These are phyloP conservation scores for Suhomyces prunicola DNA, from an alignment of 805 yeast species.

Conservation along the genomic window DNA sequence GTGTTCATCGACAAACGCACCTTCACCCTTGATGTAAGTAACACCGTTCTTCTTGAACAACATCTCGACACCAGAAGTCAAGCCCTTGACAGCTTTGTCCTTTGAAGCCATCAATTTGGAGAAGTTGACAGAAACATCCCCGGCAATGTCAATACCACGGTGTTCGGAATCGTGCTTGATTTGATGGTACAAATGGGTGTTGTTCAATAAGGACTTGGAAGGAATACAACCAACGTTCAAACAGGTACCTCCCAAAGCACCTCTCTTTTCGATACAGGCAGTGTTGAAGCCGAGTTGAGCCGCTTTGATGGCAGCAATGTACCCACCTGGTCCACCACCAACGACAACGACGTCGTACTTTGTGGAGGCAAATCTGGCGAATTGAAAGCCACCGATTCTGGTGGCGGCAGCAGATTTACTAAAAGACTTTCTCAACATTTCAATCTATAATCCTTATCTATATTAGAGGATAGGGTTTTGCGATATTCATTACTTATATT, in stretches of 20 bases:
- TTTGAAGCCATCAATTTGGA: constrained; percentile 84
- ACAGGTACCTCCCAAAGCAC: constrained; percentile 96
- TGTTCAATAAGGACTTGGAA: constrained; percentile 91
- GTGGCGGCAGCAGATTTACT: constrained; percentile 3
- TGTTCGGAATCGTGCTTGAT: constrained; percentile 77
- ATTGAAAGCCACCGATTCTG: constrained; percentile 23
- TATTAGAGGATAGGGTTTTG: background rate
- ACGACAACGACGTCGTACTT: constrained; percentile 87
- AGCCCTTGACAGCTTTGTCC: constrained; percentile 81
- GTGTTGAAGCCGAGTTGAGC: constrained; percentile 94
- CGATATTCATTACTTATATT: background rate
- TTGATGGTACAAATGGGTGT: constrained; percentile 88
- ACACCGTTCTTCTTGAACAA: constrained; percentile 94
- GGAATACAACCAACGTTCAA: constrained; percentile 99
- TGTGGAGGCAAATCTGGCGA: constrained; percentile 41
- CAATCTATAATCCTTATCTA: background rate
- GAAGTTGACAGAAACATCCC: constrained; percentile 71
- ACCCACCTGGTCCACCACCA: constrained; percentile 99
- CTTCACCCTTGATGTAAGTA: constrained; percentile 90
- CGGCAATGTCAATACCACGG: constrained; percentile 87
- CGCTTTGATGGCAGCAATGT: constrained; percentile 97
- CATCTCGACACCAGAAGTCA: constrained; percentile 93
- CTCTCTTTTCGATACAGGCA: constrained; percentile 97
- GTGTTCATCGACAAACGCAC: constrained; percentile 80
- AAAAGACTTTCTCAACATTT: constrained; percentile 15